Percentiles rank a stretch among this genome's conserved stretches.
Evolutionary conservation across 1,284 basidiomycete species (phyloP).

Genomic region (Ceratobasidium sp.): DNA sequence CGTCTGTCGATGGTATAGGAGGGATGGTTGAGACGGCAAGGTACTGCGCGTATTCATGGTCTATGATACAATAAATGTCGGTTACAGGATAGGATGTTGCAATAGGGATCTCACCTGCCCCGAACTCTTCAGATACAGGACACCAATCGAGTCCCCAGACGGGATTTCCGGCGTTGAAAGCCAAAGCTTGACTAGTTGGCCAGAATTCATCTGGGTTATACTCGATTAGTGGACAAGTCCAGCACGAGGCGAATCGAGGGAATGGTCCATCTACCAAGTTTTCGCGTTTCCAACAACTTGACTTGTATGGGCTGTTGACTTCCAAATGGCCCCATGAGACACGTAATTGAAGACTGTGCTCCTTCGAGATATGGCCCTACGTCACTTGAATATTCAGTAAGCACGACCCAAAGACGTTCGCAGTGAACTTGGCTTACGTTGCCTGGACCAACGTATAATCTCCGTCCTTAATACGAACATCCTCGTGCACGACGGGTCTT

Average conservation of each 20-base stretch:
- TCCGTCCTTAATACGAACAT: constrained; percentile 52
- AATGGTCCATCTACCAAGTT: constrained; percentile 60
- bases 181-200: constrained; percentile 55
- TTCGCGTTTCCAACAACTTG: constrained; percentile 60
- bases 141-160: constrained; percentile 92
- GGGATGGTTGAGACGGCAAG: constrained; percentile 82
- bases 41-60: constrained; percentile 67
- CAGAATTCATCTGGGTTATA: constrained; percentile 42
- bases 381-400: constrained; percentile 53
- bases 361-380: constrained; percentile 65
- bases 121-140: constrained; percentile 70
- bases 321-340: constrained; percentile 66
- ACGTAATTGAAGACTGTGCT: constrained; percentile 56
- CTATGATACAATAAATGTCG: constrained; percentile 48
- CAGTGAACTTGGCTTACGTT: constrained; percentile 54
- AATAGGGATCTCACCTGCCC: constrained; percentile 55
- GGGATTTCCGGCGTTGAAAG: constrained; percentile 83
- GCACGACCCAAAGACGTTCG: not conserved
- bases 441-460: constrained; percentile 56
- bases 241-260: not conserved
- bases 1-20: constrained; percentile 57
- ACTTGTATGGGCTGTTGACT: constrained; percentile 60
- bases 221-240: constrained; percentile 38
- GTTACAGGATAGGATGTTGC: constrained; percentile 6
- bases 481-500: constrained; percentile 64